These are phyloP conservation scores for Centrapalus pauciflorus DNA, from an alignment of 129 eudicot species.

Conservation along the genomic window DNA sequence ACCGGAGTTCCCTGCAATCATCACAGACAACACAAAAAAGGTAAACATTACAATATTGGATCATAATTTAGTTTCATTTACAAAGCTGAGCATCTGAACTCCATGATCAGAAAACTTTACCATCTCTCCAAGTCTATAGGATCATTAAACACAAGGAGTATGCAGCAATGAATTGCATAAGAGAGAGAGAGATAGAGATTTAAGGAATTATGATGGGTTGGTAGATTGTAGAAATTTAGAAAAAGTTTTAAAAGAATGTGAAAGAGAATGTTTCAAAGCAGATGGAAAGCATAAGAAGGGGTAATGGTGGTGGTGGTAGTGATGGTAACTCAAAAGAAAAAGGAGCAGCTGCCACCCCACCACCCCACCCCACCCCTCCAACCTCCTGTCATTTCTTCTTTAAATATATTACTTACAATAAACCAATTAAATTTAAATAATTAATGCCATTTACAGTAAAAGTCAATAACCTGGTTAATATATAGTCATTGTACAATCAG, in stretches of 20 bases:
- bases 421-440: slow-evolving; percentile 24
- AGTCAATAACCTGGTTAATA: too few species aligned
- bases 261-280: slow-evolving; percentile 60
- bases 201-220: slow-evolving; percentile 37
- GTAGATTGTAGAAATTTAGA: slow-evolving; percentile 40
- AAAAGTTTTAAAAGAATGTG: slow-evolving; percentile 41
- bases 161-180: slow-evolving; percentile 21
- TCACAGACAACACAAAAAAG: slow-evolving; percentile 18
- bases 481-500: too few species aligned
- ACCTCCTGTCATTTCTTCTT: slow-evolving; percentile 51
- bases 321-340: slow-evolving; percentile 70
- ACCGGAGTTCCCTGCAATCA: slow-evolving; percentile 85
- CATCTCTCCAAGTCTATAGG: slow-evolving; percentile 45
- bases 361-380: slow-evolving; percentile 40
- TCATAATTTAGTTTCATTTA: not conserved
- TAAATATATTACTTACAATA: slow-evolving; percentile 7
- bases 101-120: slow-evolving; percentile 30
- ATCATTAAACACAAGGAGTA: slow-evolving; percentile 37
- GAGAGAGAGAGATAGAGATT: slow-evolving; percentile 25
- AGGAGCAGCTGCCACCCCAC: slow-evolving; percentile 38
- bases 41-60: not conserved
- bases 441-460: too few species aligned
- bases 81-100: slow-evolving; percentile 10
- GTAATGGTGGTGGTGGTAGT: slow-evolving; percentile 54
- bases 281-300: slow-evolving; percentile 49